Evolutionary conservation across 371 early-diverging fungal species (phyloP).

Genomic region (Thermomucor indicae-seudaticae): DNA sequence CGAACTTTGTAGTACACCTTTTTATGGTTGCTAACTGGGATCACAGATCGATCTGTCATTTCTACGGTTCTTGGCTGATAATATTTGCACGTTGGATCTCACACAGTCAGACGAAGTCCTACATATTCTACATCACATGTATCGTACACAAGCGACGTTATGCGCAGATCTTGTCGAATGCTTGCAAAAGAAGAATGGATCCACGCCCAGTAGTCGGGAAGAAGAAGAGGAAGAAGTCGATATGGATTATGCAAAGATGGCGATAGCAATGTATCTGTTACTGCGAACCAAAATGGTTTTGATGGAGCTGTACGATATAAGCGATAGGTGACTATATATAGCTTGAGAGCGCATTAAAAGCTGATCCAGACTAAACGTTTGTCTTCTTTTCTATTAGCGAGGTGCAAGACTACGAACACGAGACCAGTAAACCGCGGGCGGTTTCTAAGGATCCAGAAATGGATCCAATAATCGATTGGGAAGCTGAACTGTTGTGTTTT

Average conservation of each 20-base stretch:
- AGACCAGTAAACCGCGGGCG: conserved; percentile 5
- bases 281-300: conserved; percentile 55
- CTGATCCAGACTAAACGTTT: background rate
- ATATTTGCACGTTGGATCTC: conserved; percentile 69
- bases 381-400: background rate
- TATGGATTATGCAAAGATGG: conserved; percentile 27
- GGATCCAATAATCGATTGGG: conserved; percentile 17
- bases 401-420: conserved; percentile 3
- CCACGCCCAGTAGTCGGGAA: background rate
- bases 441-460: conserved; percentile 3
- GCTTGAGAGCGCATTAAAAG: conserved; percentile 1
- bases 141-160: conserved; percentile 63
- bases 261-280: conserved; percentile 53
- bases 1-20: background rate
- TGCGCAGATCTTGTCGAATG: conserved; percentile 58
- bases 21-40: background rate
- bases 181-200: conserved; percentile 24
- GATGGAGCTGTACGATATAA: conserved; percentile 57
- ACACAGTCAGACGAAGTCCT: conserved; percentile 79
- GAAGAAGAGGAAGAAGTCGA: conserved; percentile 14
- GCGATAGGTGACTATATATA: conserved; percentile 50
- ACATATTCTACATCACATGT: conserved; percentile 61
- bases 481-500: conserved; percentile 15
- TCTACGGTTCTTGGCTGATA: conserved; percentile 77
- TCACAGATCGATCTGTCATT: conserved; percentile 53